Evolutionary conservation across 305 asterid genomes (phyloP), one percentile per base, ranked within the genome.

Genomic region (Rubia tinctorum): DNA sequence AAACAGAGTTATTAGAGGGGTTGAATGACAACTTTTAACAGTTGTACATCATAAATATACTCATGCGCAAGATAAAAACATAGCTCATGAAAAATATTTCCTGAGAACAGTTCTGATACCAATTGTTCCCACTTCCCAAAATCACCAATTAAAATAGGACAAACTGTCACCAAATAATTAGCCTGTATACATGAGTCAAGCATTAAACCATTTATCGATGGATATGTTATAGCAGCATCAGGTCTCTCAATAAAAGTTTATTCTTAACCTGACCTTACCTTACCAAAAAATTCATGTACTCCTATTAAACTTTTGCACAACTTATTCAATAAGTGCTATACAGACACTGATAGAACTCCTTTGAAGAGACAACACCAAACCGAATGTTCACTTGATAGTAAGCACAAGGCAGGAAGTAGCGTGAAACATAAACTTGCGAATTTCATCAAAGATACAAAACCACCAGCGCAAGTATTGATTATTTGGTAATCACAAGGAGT

Each of bases 381-480:
- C 45, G 14, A 55, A 43, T 43, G 51, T 6, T 59, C 17, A n/a
- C 64, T 42, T 42, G 55, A 18, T 66, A 8, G 47, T 8, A 42
- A 6, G 4, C 55, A 40, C n/a, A n/a, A n/a, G 5, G 25, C 68
- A 51, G 47, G 70, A 42, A 20, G 43, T 12, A 39, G 30, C 2
- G 69, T 2, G 11, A 0, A 39, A 65, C 12, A 18, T 40, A 40
- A 14, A 65, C 15, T 18, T n/a, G 15, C 30, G 2, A 27, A 61
- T 23, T 61, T 27, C 25, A 61, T 3, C 66, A 11, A 27, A 47
- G 20, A 62, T 14, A 45, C 8, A 11, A 49, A 60, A 25, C 23
- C 59, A 75, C 8, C 2, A 43, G 49, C 75, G 8, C 6, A 22
- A 64, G 73, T 39, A 11, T n/a, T 66, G 69, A 66, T 18, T 40